phyloP scores from a whole-genome alignment of 352 stramenopile species.

The Salisapilia sapeloensis region DNA sequence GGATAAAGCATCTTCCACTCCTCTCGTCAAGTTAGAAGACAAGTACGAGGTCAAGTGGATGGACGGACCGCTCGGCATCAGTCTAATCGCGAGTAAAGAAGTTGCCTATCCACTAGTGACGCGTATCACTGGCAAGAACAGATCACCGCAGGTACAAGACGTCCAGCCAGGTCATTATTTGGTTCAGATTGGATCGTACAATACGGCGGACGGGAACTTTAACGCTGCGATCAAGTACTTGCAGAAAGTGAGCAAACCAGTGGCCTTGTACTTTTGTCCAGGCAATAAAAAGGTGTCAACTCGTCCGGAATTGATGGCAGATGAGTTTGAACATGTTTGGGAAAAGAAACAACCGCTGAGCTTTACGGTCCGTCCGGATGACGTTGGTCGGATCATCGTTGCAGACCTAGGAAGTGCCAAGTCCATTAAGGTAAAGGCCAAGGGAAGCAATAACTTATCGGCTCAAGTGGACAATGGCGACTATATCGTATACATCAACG shows the following conservation, averaged over 20 bases:
- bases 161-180: slow-evolving; percentile 77
- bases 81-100: slow-evolving; percentile 77
- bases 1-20: slow-evolving; percentile 43
- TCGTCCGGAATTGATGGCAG: slow-evolving; percentile 33
- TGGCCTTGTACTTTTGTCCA: slow-evolving; percentile 70
- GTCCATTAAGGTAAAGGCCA: slow-evolving; percentile 73
- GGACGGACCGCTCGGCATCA: slow-evolving; percentile 71
- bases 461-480: slow-evolving; percentile 43
- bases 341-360: slow-evolving; percentile 78
- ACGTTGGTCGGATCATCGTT: slow-evolving; percentile 51
- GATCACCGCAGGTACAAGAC: slow-evolving; percentile 73
- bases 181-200: slow-evolving; percentile 74
- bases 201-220: slow-evolving; percentile 71
- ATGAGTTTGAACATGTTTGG: slow-evolving; percentile 80
- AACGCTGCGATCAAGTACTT: slow-evolving; percentile 82
- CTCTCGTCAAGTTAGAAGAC: slow-evolving; percentile 56
- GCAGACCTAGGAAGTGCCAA: slow-evolving; percentile 71
- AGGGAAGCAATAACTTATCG: slow-evolving; percentile 31
- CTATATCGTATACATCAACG: slow-evolving; percentile 68
- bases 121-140: slow-evolving; percentile 78
- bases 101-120: slow-evolving; percentile 75
- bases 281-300: slow-evolving; percentile 64
- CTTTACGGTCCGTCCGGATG: slow-evolving; percentile 62
- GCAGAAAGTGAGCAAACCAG: slow-evolving; percentile 74
- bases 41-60: slow-evolving; percentile 83